These are phyloP conservation scores for Fusarium verticillioides DNA, from an alignment of 2,329 filamentous ascomycete genomes.

Conservation along the genomic window DNA sequence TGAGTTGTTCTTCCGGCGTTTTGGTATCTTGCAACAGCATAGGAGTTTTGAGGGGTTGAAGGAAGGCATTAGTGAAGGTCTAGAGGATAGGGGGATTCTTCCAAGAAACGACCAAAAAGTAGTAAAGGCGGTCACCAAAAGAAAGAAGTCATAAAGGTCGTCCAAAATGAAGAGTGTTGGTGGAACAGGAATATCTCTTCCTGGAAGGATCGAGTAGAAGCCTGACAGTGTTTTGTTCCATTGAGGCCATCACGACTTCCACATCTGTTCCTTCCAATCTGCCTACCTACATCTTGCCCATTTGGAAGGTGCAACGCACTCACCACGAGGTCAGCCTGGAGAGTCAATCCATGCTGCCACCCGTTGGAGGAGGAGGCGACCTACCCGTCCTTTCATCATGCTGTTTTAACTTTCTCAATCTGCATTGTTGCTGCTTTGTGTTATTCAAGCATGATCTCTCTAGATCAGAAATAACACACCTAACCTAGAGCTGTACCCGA, in stretches of 20 bases:
- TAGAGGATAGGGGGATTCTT: slow-evolving; percentile 10
- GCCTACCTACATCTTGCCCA: not conserved
- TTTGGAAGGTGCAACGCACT: not conserved
- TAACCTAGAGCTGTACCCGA: not conserved
- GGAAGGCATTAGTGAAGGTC: not conserved
- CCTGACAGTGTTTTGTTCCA: not conserved
- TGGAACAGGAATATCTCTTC: not conserved
- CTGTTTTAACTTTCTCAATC: not conserved
- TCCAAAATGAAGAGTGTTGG: slow-evolving; percentile 5
- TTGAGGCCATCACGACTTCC: slow-evolving; percentile 1
- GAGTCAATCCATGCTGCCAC: not conserved
- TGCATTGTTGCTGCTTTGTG: not conserved
- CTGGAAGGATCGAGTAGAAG: too few relatives aligned
- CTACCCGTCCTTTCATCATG: not conserved
- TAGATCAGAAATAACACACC: not conserved
- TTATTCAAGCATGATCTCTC: not conserved
- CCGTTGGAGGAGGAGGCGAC: not conserved
- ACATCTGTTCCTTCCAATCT: not conserved
- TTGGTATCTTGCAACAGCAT: slow-evolving; percentile 41
- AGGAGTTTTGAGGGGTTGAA: slow-evolving; percentile 30
- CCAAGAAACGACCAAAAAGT: slow-evolving; percentile 30
- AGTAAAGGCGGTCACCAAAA: slow-evolving; percentile 17
- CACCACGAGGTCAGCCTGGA: too few relatives aligned
- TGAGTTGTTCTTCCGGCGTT: not conserved
- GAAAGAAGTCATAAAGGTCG: not conserved